Percentiles rank a stretch among this genome's conserved stretches.
Conservation (phyloP, 805 yeast genomes). For the Pichia exigua region DNA sequence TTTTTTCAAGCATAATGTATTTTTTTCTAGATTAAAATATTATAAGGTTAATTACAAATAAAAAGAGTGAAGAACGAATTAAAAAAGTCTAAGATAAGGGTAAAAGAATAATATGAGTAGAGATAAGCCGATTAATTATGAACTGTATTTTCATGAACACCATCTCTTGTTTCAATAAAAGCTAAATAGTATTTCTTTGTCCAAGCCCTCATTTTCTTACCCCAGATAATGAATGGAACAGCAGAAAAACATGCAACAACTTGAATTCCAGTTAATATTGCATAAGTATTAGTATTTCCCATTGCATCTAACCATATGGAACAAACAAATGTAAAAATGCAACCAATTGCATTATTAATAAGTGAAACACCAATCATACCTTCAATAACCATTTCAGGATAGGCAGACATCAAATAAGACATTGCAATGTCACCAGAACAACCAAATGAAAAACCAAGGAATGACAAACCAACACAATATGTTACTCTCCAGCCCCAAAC, state of each 20-base stretch:
- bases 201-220: constrained; percentile 49
- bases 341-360: constrained; percentile 57
- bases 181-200: constrained; percentile 49
- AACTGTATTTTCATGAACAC: constrained; percentile 13
- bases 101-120: background rate
- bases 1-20: too few relatives aligned
- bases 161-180: constrained; percentile 47
- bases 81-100: background rate
- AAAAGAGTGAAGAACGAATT: background rate
- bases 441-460: constrained; percentile 64
- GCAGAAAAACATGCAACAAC: constrained; percentile 44
- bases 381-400: constrained; percentile 62
- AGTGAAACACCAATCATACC: constrained; percentile 65
- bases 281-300: constrained; percentile 52
- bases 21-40: too few relatives aligned
- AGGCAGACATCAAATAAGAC: constrained; percentile 59
- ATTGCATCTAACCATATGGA: constrained; percentile 50
- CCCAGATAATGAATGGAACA: constrained; percentile 39
- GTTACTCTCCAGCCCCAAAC: constrained; percentile 46
- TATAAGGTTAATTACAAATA: background rate
- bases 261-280: constrained; percentile 53
- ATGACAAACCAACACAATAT: constrained; percentile 50
- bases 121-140: background rate
- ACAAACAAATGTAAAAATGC: constrained; percentile 60
- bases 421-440: constrained; percentile 65